These are phyloP conservation scores for Salix suchowensis DNA, from an alignment of 345 rosid genomes.

Conservation along the genomic window DNA sequence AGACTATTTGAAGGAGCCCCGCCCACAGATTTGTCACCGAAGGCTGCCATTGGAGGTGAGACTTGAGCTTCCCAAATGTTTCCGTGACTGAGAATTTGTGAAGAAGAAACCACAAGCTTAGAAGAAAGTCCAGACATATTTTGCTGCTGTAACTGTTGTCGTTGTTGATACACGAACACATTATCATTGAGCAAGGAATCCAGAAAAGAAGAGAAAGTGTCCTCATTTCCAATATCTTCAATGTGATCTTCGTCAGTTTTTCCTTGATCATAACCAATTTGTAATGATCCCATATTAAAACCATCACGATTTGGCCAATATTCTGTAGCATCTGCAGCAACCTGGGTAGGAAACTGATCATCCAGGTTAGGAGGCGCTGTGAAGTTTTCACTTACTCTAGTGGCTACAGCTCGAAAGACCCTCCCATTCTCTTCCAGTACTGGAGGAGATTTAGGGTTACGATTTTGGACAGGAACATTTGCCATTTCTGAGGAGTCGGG, in stretches of 20 bases:
- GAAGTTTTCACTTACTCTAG: slow-evolving; percentile 6
- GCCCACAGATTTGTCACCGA: slow-evolving; percentile 12
- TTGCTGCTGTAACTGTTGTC: not conserved
- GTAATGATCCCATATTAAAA: slow-evolving; percentile 5
- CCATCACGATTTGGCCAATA: slow-evolving; percentile 10
- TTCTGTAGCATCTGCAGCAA: not conserved
- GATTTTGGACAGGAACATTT: not conserved
- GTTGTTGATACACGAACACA: slow-evolving; percentile 27
- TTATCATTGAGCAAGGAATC: slow-evolving; percentile 58
- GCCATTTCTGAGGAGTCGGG: not conserved
- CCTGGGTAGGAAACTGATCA: not conserved
- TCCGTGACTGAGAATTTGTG: not conserved
- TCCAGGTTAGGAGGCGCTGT: not conserved
- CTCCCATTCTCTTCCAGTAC: not conserved
- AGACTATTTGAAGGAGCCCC: slow-evolving; percentile 5
- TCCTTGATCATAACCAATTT: slow-evolving; percentile 8
- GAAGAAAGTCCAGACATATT: not conserved
- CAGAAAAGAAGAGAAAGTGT: slow-evolving; percentile 60
- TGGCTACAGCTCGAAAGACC: slow-evolving; percentile 6
- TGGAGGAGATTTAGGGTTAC: slow-evolving; percentile 4
- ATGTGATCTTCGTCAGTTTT: slow-evolving; percentile 14
- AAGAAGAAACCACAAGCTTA: not conserved
- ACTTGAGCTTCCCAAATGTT: slow-evolving; percentile 22
- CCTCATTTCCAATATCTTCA: slow-evolving; percentile 38
- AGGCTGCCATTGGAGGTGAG: slow-evolving; percentile 15